Evolutionary conservation across 495 filamentous ascomycete species (phyloP).

Genomic region (Baudoinia panamericana): DNA sequence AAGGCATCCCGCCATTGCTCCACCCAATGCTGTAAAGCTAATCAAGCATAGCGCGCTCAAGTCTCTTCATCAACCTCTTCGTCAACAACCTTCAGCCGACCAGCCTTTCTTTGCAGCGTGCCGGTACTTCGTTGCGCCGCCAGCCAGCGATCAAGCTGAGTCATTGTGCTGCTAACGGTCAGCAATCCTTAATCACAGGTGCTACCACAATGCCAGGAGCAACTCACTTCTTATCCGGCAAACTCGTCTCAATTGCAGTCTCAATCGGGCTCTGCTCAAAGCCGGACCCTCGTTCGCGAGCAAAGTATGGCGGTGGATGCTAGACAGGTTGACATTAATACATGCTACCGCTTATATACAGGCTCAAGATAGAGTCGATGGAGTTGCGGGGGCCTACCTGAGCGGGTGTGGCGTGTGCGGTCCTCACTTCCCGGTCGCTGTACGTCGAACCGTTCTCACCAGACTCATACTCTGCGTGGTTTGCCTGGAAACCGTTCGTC

Average conservation of each 20-base stretch:
- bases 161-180: conserved; percentile 1
- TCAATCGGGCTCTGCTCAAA: conserved; percentile 11
- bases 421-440: conserved; percentile 1
- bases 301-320: conserved; percentile 8
- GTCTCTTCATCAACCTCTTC: conserved; percentile 6
- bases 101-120: conserved; percentile 4
- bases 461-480: neutral
- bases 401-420: conserved; percentile 10
- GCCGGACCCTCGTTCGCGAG: neutral
- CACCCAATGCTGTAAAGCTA: neutral
- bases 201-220: neutral
- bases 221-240: conserved; percentile 15
- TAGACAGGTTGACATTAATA: conserved; percentile 5
- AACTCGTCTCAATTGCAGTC: conserved; percentile 10
- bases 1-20: neutral
- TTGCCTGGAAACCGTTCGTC: no score
- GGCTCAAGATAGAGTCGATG: conserved; percentile 8
- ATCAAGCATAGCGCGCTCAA: no score
- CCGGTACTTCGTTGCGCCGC: conserved; percentile 8
- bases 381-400: conserved; percentile 14
- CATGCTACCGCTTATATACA: neutral
- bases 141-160: conserved; percentile 13
- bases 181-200: conserved; percentile 1
- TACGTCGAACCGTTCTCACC: conserved; percentile 1
- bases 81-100: conserved; percentile 8